Percentiles rank a stretch among this genome's conserved stretches.
phyloP scores from a whole-genome alignment of 257 asterid genomes.

The Solanum ahanhuiri region DNA sequence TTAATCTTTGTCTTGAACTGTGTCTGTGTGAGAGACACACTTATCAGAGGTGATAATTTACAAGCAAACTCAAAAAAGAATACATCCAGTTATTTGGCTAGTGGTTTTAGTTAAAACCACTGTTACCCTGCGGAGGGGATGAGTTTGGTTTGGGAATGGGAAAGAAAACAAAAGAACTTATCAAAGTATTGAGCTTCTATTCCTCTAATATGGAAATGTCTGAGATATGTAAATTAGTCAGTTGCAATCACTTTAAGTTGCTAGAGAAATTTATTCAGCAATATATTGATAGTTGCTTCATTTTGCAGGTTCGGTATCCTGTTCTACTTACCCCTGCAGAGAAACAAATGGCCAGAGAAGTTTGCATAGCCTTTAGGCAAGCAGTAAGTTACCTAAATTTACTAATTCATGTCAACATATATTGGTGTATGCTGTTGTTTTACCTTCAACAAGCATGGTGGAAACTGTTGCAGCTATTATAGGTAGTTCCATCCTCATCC shows the following conservation, averaged over 20 bases:
- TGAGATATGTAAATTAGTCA: background rate
- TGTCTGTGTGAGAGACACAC: background rate
- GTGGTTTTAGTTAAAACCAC: background rate
- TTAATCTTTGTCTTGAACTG: background rate
- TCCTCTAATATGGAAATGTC: background rate
- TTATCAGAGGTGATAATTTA: background rate
- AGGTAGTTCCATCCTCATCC: background rate
- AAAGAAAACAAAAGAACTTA: background rate
- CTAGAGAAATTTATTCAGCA: background rate
- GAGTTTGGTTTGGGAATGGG: background rate
- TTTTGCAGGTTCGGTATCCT: constrained; percentile 85
- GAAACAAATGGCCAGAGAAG: constrained; percentile 96
- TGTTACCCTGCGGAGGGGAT: background rate
- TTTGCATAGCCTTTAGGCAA: constrained; percentile 94
- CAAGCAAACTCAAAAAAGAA: background rate
- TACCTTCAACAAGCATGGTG: background rate
- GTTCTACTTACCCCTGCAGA: constrained; percentile 92
- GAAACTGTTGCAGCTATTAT: background rate
- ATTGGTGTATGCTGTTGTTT: background rate
- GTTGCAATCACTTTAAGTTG: background rate
- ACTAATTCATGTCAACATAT: background rate
- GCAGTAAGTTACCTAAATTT: constrained; percentile 47
- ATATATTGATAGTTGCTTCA: background rate
- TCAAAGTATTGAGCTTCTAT: background rate
- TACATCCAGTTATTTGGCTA: background rate